phyloP scores from a whole-genome alignment of 2,329 filamentous ascomycete species.

The Colletotrichum scovillei region DNA sequence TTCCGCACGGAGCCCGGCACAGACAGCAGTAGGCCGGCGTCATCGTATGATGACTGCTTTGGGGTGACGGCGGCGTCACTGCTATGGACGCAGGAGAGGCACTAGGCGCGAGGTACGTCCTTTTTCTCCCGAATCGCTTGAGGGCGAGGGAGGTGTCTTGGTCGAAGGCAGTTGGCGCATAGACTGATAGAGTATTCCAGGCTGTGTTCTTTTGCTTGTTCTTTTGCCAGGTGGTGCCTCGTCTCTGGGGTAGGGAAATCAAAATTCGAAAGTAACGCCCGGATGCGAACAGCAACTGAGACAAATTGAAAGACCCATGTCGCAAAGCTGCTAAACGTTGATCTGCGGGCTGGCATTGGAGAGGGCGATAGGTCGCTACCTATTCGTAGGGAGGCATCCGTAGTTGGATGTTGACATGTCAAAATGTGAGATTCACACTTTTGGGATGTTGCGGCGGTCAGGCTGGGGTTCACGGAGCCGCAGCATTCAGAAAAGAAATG shows the following conservation, averaged over 20 bases:
- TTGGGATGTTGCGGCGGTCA: not conserved
- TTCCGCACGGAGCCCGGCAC: conserved; percentile 10
- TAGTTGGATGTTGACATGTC: not conserved
- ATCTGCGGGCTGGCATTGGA: not conserved
- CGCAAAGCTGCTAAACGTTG: not conserved
- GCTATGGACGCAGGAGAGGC: not conserved
- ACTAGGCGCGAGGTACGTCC: not conserved
- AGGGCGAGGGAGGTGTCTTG: not conserved
- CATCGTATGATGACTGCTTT: not conserved
- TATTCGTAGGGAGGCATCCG: not conserved
- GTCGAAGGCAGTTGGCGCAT: not conserved
- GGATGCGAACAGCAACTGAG: not conserved
- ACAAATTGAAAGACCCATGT: not conserved
- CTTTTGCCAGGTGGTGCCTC: not conserved
- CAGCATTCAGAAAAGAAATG: not conserved
- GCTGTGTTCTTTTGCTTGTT: not conserved
- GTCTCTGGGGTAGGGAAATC: not conserved
- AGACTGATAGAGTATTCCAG: not conserved
- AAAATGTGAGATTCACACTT: not conserved
- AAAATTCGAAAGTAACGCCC: not conserved
- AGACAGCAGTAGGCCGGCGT: not conserved
- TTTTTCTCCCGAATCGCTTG: not conserved
- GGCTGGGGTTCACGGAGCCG: not conserved
- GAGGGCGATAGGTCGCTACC: not conserved
- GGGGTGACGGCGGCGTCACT: not conserved